These are phyloP conservation scores for Hanseniaspora taiwanica DNA, from an alignment of 805 yeast species.

Conservation along the genomic window DNA sequence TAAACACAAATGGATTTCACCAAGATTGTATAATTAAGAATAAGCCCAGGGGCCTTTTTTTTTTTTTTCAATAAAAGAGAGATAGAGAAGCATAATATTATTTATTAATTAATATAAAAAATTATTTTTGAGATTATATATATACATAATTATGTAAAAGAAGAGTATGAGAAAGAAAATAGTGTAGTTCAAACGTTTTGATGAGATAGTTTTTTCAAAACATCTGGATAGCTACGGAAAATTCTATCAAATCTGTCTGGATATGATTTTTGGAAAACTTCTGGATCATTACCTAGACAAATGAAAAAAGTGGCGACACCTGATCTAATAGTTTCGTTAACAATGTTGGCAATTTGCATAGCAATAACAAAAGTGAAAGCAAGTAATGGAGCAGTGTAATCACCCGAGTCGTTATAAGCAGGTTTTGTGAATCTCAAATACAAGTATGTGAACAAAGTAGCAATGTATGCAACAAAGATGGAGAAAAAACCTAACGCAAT, in stretches of 20 bases:
- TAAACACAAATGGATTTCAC: conserved; percentile 54
- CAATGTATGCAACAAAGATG: conserved; percentile 54
- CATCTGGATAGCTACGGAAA: conserved; percentile 55
- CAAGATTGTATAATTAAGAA: conserved; percentile 24
- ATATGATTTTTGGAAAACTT: conserved; percentile 58
- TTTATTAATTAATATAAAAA: background rate
- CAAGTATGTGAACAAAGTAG: conserved; percentile 48
- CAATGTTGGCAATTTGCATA: conserved; percentile 58
- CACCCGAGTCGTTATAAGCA: conserved; percentile 43
- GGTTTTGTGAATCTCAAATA: conserved; percentile 60
- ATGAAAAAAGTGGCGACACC: conserved; percentile 79
- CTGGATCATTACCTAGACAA: conserved; percentile 76
- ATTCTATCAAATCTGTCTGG: conserved; percentile 55
- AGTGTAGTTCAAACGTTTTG: conserved; percentile 13
- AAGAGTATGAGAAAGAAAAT: background rate
- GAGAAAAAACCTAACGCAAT: conserved; percentile 71
- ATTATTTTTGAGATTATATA: background rate
- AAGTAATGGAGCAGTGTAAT: conserved; percentile 56
- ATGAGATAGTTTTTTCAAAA: conserved; percentile 37
- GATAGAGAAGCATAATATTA: background rate
- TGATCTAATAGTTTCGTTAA: conserved; percentile 62
- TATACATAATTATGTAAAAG: too few species aligned
- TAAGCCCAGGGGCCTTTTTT: too few species aligned
- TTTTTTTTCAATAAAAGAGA: too few species aligned
- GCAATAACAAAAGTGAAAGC: conserved; percentile 66